phyloP scores from a whole-genome alignment of 2,329 filamentous ascomycete species.

The Apiospora pterosperma region DNA sequence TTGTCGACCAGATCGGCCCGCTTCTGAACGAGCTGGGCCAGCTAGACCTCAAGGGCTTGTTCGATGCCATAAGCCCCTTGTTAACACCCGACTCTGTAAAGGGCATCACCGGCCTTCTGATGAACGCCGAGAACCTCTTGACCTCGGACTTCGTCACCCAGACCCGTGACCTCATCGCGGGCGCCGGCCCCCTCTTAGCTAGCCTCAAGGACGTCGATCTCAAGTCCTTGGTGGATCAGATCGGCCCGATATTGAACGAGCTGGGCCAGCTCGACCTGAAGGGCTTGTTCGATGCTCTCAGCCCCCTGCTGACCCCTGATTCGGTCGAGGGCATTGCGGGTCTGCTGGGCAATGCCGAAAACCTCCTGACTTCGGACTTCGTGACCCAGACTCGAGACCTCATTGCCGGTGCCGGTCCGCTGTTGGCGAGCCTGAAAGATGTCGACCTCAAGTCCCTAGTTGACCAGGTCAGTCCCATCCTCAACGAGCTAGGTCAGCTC shows the following conservation, averaged over 20 bases:
- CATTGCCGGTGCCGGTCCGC: slow-evolving; percentile 20
- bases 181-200: neutral
- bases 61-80: slow-evolving; percentile 27
- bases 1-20: slow-evolving; percentile 18
- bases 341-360: slow-evolving; percentile 20
- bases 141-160: slow-evolving; percentile 21
- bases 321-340: slow-evolving; percentile 21
- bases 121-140: slow-evolving; percentile 21
- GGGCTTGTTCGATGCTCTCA: slow-evolving; percentile 24
- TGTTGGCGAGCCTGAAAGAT: slow-evolving; percentile 15
- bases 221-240: slow-evolving; percentile 19
- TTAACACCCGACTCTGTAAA: slow-evolving; percentile 23
- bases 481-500: slow-evolving; percentile 25
- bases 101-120: slow-evolving; percentile 21
- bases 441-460: slow-evolving; percentile 22
- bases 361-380: slow-evolving; percentile 19
- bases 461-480: slow-evolving; percentile 24
- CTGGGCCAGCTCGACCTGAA: slow-evolving; percentile 26
- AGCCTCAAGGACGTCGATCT: slow-evolving; percentile 10
- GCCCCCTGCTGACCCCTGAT: slow-evolving; percentile 26
- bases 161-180: neutral
- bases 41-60: slow-evolving; percentile 15
- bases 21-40: slow-evolving; percentile 21
- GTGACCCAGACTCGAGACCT: slow-evolving; percentile 24
- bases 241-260: slow-evolving; percentile 26